Conservation (phyloP, 2,329 filamentous ascomycete species). For the Fusarium papillatum region DNA sequence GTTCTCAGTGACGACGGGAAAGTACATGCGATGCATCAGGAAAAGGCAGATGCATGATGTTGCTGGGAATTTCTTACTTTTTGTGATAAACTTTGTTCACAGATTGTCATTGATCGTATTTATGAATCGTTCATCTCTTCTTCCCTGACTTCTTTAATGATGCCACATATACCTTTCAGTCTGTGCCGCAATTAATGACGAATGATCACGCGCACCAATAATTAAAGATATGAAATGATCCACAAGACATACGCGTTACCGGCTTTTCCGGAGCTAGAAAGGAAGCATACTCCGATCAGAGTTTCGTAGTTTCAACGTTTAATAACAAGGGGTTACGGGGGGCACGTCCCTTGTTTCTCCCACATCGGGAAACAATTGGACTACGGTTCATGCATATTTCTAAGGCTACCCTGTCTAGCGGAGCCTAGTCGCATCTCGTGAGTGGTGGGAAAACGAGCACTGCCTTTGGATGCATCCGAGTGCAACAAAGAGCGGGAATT, state of each 20-base stretch:
- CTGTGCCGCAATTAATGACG: background rate
- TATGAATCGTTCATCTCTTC: background rate
- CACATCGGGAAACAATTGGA: background rate
- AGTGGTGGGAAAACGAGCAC: constrained; percentile 22
- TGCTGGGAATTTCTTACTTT: background rate
- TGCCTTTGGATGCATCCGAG: background rate
- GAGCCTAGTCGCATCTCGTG: background rate
- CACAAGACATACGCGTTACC: background rate
- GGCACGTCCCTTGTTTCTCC: background rate
- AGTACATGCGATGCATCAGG: constrained; percentile 18
- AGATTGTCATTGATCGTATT: background rate
- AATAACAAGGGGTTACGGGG: background rate
- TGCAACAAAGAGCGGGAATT: constrained; percentile 26
- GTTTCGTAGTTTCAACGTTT: background rate
- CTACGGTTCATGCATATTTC: background rate
- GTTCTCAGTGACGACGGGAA: constrained; percentile 29
- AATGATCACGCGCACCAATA: background rate
- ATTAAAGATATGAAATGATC: background rate
- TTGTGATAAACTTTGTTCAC: background rate
- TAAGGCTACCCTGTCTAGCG: background rate
- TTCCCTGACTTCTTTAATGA: background rate
- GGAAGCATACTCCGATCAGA: background rate
- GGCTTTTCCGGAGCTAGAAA: background rate
- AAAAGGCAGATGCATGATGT: constrained; percentile 27
- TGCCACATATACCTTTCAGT: background rate